Evolutionary conservation across 306 rosid species (phyloP), one percentile per base, ranked within the genome.

Genomic region (Medicago lupulina): DNA sequence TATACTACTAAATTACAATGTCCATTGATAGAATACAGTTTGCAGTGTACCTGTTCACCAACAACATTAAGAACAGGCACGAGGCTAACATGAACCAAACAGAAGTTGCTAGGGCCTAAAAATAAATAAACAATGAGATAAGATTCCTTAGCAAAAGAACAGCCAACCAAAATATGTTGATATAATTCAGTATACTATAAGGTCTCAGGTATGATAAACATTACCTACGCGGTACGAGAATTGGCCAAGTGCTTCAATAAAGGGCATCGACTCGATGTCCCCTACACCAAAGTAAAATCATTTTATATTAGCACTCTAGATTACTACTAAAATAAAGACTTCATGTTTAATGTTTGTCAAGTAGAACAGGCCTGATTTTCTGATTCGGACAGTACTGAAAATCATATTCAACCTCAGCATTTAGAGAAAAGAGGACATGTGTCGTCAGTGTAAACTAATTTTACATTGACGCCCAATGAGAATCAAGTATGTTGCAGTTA

Each of bases 81-180:
- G n/a, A 91, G 86, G 83, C 97, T 91, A 79, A 91, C 92, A 82
- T 91, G 95, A 86, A 91, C 63, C 84, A 91, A 86, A 83, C 91
- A 89, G 82, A 91, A 91, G 85, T 89, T 91, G 49, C 88, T 89
- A 18, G 86, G 59, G 71, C 97, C 97, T 91, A 68, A 68, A 75
- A 69, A 61, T 28, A 28, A 63, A 77, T 40, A 78, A 86, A 70
- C 39, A 49, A 36, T 49, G 54, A 15, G 34, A 66, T 65, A 51
- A 59, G 63, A 81, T 34, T 25, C 34, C 51, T 51, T 70, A 12
- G 8, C 28, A 9, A 54, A 15, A 70, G 47, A 14, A 16, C 8
- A n/a, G 28, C 15, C 23, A 19, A 49, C 54, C 25, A 15, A 70
- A 70, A 34, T 47, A 34, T 46, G n/a, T 70, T 4, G 6, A 78